These are phyloP conservation scores for Tephrocybe sp. DNA, from an alignment of 768 basidiomycete species.

Conservation along the genomic window DNA sequence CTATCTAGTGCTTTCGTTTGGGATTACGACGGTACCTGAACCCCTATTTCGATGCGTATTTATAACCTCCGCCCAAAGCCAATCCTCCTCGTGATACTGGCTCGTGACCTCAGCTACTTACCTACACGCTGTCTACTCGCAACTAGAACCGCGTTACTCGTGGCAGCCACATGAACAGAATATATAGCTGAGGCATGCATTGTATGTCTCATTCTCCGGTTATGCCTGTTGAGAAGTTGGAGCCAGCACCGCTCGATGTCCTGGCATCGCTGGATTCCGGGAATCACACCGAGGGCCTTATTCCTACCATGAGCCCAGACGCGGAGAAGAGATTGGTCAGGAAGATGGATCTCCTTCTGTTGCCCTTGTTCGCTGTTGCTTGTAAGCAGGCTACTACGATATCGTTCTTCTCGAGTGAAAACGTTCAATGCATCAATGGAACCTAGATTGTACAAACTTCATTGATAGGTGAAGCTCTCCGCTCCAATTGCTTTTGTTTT, in stretches of 20 bases:
- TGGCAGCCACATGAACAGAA: neutral
- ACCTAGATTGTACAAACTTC: slow-evolving; percentile 23
- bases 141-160: neutral
- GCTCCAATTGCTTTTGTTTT: too few relatives aligned
- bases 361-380: slow-evolving; percentile 29
- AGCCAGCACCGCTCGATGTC: too few relatives aligned
- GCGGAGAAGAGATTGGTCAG: slow-evolving; percentile 36
- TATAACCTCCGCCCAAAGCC: slow-evolving; percentile 1
- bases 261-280: too few relatives aligned
- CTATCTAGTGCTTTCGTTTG: too few relatives aligned
- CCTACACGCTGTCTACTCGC: neutral
- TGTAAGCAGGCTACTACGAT: slow-evolving; percentile 12
- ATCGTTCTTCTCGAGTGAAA: neutral
- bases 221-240: slow-evolving; percentile 4
- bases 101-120: neutral
- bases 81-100: neutral
- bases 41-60: too few relatives aligned
- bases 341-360: slow-evolving; percentile 34
- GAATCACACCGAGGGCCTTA: neutral
- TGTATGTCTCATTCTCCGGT: too few relatives aligned
- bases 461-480: slow-evolving; percentile 17
- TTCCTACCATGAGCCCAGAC: slow-evolving; percentile 16
- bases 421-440: neutral
- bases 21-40: too few relatives aligned
- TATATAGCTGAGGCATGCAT: neutral